Conservation (phyloP, 352 stramenopile species). For the Phytophthora kernoviae region DNA sequence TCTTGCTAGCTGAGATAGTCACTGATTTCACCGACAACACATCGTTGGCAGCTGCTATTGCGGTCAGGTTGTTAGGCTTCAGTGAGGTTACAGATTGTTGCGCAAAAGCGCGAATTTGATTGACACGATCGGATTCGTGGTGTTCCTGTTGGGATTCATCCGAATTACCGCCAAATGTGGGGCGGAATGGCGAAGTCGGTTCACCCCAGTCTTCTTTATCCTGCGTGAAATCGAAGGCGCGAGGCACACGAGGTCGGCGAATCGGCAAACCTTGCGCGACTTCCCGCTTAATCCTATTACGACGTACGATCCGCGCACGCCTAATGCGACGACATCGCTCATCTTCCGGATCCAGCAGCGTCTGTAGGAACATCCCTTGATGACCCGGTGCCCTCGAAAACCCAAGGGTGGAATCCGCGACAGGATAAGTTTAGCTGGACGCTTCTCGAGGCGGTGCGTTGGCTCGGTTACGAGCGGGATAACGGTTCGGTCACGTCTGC, state of each 20-base stretch:
- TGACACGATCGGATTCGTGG: not conserved
- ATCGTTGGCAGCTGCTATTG: not conserved
- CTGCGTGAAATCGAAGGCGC: constrained; percentile 11
- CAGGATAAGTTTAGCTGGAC: constrained; percentile 35
- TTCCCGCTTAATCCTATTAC: constrained; percentile 69
- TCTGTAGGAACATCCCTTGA: constrained; percentile 50
- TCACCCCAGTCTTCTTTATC: constrained; percentile 18
- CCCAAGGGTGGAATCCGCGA: not conserved
- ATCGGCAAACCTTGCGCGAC: constrained; percentile 44
- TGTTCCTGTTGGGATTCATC: constrained; percentile 9
- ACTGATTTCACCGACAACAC: not conserved
- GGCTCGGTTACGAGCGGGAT: constrained; percentile 24
- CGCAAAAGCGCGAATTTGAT: not conserved
- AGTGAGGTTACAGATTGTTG: constrained; percentile 2
- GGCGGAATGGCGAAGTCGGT: constrained; percentile 17
- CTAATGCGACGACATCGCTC: constrained; percentile 42
- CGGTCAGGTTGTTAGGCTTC: not conserved
- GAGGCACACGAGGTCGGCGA: constrained; percentile 19
- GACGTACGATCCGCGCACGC: constrained; percentile 58
- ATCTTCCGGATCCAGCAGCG: constrained; percentile 61
- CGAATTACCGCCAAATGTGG: constrained; percentile 32
- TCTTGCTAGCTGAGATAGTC: constrained; percentile 2
- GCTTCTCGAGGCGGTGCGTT: constrained; percentile 13
- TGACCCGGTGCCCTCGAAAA: not conserved
- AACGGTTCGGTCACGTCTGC: constrained; percentile 24